Base-by-base conservation (phyloP, 139 green algal genomes). In the Closterium sp. region DNA sequence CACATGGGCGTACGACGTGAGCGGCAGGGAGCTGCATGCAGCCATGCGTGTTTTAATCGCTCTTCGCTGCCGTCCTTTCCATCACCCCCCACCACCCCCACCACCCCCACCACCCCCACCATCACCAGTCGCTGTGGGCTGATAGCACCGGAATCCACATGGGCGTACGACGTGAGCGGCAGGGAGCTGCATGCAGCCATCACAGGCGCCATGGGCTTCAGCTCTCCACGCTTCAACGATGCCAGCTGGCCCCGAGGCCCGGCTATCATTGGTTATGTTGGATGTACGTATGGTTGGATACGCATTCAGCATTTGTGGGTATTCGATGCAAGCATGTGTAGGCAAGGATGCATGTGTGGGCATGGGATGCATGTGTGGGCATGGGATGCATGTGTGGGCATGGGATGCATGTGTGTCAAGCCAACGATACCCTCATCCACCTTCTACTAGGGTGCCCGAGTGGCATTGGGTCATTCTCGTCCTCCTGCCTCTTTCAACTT, bases 261-360 rank as follows among this genome's bases (percentile, higher is more conserved):
- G 30, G 83, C 83, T 19, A 86, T 86, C 83, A 86, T 86, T 21
- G 83, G 83, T 12, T 86, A 34, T 33, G 83, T 86, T 12, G 83
- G 83, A 86, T 86, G 83, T 86, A 33, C n/a, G 83, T 86, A 16
- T 66, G 43, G n/a, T n/a, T n/a, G n/a, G n/a, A n/a, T n/a, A n/a
- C n/a, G n/a, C n/a, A n/a, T n/a, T n/a, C n/a, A n/a, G 69, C 69
- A 6, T 55, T 4, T 55, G 36, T 55, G 36, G 4, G 36, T 4
- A 6, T 55, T 4, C 36, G 4, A 55, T 55, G 36, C 4, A 4
- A 55, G 4, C 4, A 55, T 6, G 6, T 55, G 36, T 55, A 6
- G 36, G 36, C 6, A 55, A 6, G 36, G 36, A 55, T 6, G 36
- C 36, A 55, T 55, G 43, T 66, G 43, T 66, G 43, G 43, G 43